A percentile compares a stretch with the other conserved stretches of the same genome.
Conservation (phyloP, 257 asterid genomes). For the Solanum medicagineum region DNA sequence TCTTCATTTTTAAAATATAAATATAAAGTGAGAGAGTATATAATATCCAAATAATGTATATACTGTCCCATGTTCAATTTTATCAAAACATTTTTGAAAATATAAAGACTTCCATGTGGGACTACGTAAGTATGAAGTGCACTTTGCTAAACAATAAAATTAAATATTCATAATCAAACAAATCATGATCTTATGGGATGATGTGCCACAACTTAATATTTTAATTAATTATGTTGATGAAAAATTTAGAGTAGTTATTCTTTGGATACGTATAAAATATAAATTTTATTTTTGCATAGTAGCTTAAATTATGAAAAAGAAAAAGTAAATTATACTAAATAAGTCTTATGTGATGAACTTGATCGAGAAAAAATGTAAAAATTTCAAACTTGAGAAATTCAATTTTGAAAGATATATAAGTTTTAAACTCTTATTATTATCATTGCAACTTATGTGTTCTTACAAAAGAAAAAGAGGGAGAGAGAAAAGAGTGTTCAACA, state of each 20-base stretch:
- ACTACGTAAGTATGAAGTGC: neutral
- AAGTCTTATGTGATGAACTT: fast-evolving
- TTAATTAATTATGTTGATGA: neutral
- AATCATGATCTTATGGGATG: neutral
- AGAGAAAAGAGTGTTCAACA: no score
- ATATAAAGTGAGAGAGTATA: neutral
- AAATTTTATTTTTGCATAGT: neutral
- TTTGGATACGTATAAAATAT: neutral
- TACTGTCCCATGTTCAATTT: neutral
- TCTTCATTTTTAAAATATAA: neutral
- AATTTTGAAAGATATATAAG: neutral
- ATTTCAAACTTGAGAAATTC: fast-evolving
- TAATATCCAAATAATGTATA: neutral
- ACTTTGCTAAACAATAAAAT: neutral
- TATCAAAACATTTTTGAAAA: neutral
- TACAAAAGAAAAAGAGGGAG: no score
- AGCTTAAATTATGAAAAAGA: fast-evolving
- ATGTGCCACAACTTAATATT: neutral
- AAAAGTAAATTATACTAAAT: neutral
- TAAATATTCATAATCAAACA: neutral
- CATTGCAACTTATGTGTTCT: no score
- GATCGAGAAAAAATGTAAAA: fast-evolving
- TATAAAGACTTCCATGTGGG: neutral
- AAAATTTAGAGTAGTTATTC: neutral
- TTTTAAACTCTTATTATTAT: no score